phyloP scores from a whole-genome alignment of 108 stramenopile genomes.

The Skeletonema marinoi region DNA sequence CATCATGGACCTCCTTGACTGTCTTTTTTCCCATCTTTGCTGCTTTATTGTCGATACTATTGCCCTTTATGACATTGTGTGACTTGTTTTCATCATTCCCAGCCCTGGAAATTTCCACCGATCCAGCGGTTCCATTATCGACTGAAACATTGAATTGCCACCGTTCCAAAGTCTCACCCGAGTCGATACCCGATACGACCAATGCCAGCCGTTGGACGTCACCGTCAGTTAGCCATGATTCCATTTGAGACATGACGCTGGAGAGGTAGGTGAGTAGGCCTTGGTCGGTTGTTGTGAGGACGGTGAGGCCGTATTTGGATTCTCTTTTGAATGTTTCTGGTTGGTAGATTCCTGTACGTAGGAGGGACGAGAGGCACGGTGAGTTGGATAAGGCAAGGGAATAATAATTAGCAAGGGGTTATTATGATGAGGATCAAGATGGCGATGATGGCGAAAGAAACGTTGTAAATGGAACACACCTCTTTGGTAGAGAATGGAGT shows the following conservation, averaged over 20 bases:
- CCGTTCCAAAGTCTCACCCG: conserved; percentile 94
- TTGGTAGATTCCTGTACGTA: conserved; percentile 89
- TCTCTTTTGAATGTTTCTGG: conserved; percentile 95
- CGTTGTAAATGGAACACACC: conserved; percentile 35
- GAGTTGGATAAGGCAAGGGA: not conserved
- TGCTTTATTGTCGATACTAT: not conserved
- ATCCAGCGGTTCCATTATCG: conserved; percentile 6
- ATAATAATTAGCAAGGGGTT: no score
- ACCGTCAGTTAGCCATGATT: conserved; percentile 87
- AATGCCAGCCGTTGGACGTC: conserved; percentile 94
- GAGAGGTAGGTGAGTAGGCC: conserved; percentile 87
- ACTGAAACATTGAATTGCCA: conserved; percentile 98
- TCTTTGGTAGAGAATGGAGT: conserved; percentile 98
- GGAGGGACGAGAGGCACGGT: not conserved
- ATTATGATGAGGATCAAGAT: no score
- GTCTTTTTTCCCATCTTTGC: conserved; percentile 62
- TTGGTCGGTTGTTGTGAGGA: conserved; percentile 95
- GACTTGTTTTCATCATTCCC: conserved; percentile 14
- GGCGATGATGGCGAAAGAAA: no score
- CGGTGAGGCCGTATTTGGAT: conserved; percentile 95
- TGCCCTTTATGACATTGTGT: conserved; percentile 25
- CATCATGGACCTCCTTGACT: conserved; percentile 92
- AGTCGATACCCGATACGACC: conserved; percentile 95
- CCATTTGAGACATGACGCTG: conserved; percentile 92
- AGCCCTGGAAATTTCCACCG: conserved; percentile 45